Evolutionary conservation across 108 stramenopile species (phyloP), one percentile per base, ranked within the genome.

Genomic region (Cyclostephanos tholiformis): DNA sequence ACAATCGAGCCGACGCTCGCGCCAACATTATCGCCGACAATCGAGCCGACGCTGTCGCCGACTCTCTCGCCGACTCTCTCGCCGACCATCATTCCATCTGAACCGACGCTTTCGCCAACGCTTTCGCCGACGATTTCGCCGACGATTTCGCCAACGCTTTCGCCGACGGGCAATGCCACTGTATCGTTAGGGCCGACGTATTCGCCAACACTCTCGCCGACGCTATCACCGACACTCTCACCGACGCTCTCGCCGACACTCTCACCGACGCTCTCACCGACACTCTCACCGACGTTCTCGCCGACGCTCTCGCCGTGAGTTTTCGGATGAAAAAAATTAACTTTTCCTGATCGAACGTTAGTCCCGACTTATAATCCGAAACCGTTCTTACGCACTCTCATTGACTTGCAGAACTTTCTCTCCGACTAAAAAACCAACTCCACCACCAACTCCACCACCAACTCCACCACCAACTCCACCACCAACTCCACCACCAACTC

Each of bases 241-340:
- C 69, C 74, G n/a, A 69, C 74, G 6, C 14, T 70, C 6, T 60
- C 39, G 20, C 74, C 74, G 10, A 75, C 74, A 26, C 1, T 17
- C 11, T 22, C 22, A 6, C 69, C 69, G 11, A 71, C 69, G 1
- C 35, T 71, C 13, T 53, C 50, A 11, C 75, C 75, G 27, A 63
- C 69, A 59, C 2, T 68, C 35, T 4, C 41, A 36, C 43, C 60
- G 1, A 61, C 70, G 10, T 27, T 61, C 7, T 16, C 57, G 16
- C 56, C 56, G 10, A 44, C 66, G n/a, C 7, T 8, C 9, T 43
- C 25, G 20, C 65, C 65, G 29, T 20, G 44, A 46, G 44, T 46
- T n/a, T n/a, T n/a, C n/a, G n/a, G n/a, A n/a, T n/a, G n/a, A n/a
- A n/a, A n/a, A n/a, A 3, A 14, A 46, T 46, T 3, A 14, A 14